These are phyloP conservation scores for Cordyceps javanica DNA, from an alignment of 2,329 filamentous ascomycete genomes.

Conservation along the genomic window DNA sequence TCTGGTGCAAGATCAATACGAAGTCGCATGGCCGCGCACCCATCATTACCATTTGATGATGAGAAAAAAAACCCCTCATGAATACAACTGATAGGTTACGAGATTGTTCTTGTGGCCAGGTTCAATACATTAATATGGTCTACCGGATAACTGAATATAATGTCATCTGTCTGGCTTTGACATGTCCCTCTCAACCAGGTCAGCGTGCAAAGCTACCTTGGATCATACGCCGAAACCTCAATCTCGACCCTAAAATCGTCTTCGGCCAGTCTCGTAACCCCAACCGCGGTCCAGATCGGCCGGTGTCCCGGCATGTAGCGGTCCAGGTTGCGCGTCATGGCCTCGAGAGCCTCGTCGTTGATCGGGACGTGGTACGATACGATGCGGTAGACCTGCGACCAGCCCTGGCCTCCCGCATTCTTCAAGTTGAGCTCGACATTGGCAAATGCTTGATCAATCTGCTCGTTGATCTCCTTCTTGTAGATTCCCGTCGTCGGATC, in stretches of 20 bases:
- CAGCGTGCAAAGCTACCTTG: too few species aligned
- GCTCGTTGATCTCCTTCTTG: conserved; percentile 19
- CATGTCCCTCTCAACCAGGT: too few species aligned
- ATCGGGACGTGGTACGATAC: conserved; percentile 36
- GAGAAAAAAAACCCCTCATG: too few species aligned
- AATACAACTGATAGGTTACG: too few species aligned
- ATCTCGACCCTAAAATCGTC: conserved; percentile 53
- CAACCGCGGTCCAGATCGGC: conserved; percentile 49
- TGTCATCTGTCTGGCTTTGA: too few species aligned
- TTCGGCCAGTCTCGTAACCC: conserved; percentile 39
- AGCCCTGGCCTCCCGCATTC: conserved; percentile 49
- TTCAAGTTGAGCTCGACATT: conserved; percentile 49
- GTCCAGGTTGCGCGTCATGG: conserved; percentile 41
- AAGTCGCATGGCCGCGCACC: too few species aligned
- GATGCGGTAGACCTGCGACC: conserved; percentile 47
- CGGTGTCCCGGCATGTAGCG: conserved; percentile 46
- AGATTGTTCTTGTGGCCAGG: too few species aligned
- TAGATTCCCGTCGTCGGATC: neutral
- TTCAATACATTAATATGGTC: too few species aligned
- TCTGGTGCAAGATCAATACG: too few species aligned
- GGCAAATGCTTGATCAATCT: conserved; percentile 47
- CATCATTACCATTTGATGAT: too few species aligned
- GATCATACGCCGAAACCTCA: conserved; percentile 45
- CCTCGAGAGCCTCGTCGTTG: conserved; percentile 29
- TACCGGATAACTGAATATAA: too few species aligned